Evolutionary conservation across 2,329 filamentous ascomycete genomes (phyloP).

Genomic region (Venturia asperata): DNA sequence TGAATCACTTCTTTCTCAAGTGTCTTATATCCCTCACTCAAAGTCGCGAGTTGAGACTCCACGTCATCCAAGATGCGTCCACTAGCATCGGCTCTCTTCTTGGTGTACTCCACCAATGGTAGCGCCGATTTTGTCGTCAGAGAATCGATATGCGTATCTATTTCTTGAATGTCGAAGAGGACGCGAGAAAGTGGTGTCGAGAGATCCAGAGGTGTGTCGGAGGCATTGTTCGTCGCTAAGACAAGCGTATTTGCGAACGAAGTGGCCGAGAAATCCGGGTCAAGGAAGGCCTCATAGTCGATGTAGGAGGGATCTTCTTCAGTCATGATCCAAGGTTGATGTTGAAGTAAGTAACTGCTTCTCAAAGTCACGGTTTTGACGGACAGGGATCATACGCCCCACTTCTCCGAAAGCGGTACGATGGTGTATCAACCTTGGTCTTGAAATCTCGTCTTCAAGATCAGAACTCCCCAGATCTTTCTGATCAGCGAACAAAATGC

Average conservation of each 20-base stretch:
- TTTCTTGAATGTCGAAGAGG: constrained; percentile 92
- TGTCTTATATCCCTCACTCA: constrained; percentile 79
- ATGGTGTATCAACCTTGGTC: neutral
- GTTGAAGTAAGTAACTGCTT: neutral
- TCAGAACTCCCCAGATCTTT: neutral
- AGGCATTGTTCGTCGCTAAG: constrained; percentile 82
- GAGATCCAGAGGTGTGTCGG: constrained; percentile 83
- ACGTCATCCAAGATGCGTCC: constrained; percentile 66
- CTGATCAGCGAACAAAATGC: constrained; percentile 26
- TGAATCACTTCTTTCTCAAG: constrained; percentile 79
- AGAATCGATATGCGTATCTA: constrained; percentile 90
- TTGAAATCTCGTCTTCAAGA: too few species aligned
- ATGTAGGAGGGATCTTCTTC: constrained; percentile 69
- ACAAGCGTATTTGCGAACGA: constrained; percentile 85
- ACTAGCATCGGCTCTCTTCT: constrained; percentile 65
- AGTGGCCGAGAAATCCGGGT: constrained; percentile 71
- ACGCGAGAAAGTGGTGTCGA: constrained; percentile 89
- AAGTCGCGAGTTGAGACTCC: constrained; percentile 67
- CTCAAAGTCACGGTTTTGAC: neutral
- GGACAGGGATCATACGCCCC: constrained; percentile 10
- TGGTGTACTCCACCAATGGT: constrained; percentile 71
- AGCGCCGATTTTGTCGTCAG: constrained; percentile 79
- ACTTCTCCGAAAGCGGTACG: neutral
- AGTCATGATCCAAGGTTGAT: constrained; percentile 14
- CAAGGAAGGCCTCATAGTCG: constrained; percentile 87